Evolutionary conservation across 208 protist genomes (phyloP).

Genomic region (Crithidia thermophila): DNA sequence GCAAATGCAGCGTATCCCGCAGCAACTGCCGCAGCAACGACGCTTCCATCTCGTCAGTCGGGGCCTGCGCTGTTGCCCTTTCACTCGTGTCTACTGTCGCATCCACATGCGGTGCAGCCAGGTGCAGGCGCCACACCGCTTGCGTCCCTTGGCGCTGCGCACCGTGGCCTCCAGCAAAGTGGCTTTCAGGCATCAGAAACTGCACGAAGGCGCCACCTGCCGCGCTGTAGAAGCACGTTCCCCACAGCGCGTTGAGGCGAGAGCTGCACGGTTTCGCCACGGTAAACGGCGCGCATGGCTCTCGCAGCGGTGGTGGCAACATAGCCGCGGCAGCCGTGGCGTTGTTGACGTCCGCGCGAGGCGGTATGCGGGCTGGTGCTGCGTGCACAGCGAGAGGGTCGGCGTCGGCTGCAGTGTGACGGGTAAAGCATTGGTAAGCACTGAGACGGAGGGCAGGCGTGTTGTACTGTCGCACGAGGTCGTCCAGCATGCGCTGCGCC

Average conservation of each 20-base stretch:
- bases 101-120: too few species aligned
- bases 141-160: too few species aligned
- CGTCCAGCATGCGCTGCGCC: neutral
- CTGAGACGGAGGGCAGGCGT: conserved; percentile 19
- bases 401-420: too few species aligned
- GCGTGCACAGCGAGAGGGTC: too few species aligned
- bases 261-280: conserved; percentile 2
- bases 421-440: conserved; percentile 18
- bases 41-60: neutral
- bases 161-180: too few species aligned
- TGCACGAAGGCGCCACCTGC: conserved; percentile 12
- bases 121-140: too few species aligned
- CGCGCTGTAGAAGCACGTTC: conserved; percentile 14
- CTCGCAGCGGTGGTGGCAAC: neutral
- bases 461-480: conserved; percentile 16
- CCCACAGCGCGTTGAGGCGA: conserved; percentile 9
- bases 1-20: conserved; percentile 23
- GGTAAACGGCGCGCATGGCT: conserved; percentile 19
- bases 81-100: too few species aligned
- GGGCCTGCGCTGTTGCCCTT: too few species aligned
- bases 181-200: conserved; percentile 11
- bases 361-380: too few species aligned
- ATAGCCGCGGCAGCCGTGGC: neutral
- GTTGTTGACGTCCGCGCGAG: too few species aligned
- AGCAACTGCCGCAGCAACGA: conserved; percentile 22